These are phyloP conservation scores for Sesbania bispinosa DNA, from an alignment of 306 rosid genomes.

Conservation along the genomic window DNA sequence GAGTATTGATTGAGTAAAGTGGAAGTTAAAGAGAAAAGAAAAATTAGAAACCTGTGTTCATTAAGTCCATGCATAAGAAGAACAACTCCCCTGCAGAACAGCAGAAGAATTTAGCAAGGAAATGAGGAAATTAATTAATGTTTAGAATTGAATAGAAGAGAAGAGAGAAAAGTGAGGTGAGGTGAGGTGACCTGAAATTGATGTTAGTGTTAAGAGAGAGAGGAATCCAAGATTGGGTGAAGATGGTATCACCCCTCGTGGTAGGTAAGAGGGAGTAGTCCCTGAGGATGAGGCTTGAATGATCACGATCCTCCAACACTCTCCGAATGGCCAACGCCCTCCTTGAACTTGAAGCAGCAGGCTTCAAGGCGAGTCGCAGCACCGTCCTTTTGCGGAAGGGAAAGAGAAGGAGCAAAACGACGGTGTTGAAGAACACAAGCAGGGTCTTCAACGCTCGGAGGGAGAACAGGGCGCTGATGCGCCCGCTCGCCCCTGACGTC, in stretches of 20 bases:
- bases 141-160: too few relatives aligned
- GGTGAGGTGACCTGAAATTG: neutral
- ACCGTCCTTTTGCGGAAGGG: slow-evolving; percentile 35
- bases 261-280: neutral
- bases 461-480: slow-evolving; percentile 54
- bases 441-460: slow-evolving; percentile 39
- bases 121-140: too few relatives aligned
- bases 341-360: neutral
- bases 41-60: too few relatives aligned
- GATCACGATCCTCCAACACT: slow-evolving; percentile 44
- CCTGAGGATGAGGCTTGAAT: neutral
- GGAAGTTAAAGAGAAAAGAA: too few relatives aligned
- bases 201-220: neutral
- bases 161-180: slow-evolving; percentile 29
- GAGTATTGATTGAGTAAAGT: too few relatives aligned
- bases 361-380: neutral
- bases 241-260: slow-evolving; percentile 47
- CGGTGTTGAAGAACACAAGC: slow-evolving; percentile 38
- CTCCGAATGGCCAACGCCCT: slow-evolving; percentile 56
- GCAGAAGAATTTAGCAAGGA: neutral
- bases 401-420: slow-evolving; percentile 39
- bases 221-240: slow-evolving; percentile 65
- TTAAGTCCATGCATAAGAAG: slow-evolving; percentile 79
- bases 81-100: slow-evolving; percentile 75
- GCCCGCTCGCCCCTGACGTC: slow-evolving; percentile 75